Conservation (phyloP, 129 eudicot species). For the Flaveria ramosissima region DNA sequence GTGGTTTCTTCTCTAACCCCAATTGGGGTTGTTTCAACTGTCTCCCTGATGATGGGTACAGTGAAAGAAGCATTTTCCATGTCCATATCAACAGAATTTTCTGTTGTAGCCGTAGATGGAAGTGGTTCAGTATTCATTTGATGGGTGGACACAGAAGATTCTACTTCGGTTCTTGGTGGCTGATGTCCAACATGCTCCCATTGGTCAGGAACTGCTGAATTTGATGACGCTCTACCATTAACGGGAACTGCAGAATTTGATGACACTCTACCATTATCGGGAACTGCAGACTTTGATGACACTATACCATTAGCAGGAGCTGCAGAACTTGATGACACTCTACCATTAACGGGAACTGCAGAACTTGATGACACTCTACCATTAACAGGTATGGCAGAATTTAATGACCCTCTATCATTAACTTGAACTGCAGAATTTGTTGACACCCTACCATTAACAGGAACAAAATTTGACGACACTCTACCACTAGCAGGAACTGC, state of each 20-base stretch:
- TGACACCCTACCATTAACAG: slow-evolving; percentile 13
- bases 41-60: slow-evolving; percentile 17
- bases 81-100: slow-evolving; percentile 29
- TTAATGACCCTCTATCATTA: slow-evolving; percentile 26
- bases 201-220: slow-evolving; percentile 13
- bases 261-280: slow-evolving; percentile 20
- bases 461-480: slow-evolving; percentile 18
- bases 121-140: slow-evolving; percentile 29
- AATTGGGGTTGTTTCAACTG: slow-evolving; percentile 22
- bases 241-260: slow-evolving; percentile 30
- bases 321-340: slow-evolving; percentile 30
- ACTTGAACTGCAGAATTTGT: slow-evolving; percentile 17
- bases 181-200: slow-evolving; percentile 25
- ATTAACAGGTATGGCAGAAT: slow-evolving; percentile 3
- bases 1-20: slow-evolving; percentile 38
- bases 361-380: not conserved
- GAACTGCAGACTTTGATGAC: slow-evolving; percentile 33
- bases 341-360: slow-evolving; percentile 30
- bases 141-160: slow-evolving; percentile 26
- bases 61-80: slow-evolving; percentile 21
- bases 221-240: slow-evolving; percentile 20
- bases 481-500: slow-evolving; percentile 23
- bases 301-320: slow-evolving; percentile 30
- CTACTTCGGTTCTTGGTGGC: slow-evolving; percentile 29
- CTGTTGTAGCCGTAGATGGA: slow-evolving; percentile 20